Conservation (phyloP, 352 stramenopile species). For the Pythium angustatum region DNA sequence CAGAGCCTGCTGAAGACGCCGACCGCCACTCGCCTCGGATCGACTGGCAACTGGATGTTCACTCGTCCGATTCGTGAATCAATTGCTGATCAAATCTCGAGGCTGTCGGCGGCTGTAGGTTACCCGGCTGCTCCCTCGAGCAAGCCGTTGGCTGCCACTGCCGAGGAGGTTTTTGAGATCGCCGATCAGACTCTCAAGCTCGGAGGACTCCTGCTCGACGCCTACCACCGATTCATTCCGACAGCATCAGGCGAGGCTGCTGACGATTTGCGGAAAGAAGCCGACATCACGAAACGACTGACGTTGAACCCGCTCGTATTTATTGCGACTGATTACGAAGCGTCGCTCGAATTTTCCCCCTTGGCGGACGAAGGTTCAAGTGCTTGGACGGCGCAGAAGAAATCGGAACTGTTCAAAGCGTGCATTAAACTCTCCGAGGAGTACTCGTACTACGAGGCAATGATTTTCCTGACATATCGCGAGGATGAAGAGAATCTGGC, state of each 20-base stretch:
- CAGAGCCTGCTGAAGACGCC: constrained; percentile 59
- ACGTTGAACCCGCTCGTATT: constrained; percentile 75
- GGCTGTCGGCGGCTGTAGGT: constrained; percentile 50
- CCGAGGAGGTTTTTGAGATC: constrained; percentile 67
- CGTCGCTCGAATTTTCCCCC: constrained; percentile 14
- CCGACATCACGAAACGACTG: constrained; percentile 55
- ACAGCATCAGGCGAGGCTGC: constrained; percentile 39
- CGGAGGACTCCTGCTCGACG: constrained; percentile 51
- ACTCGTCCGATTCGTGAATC: constrained; percentile 59
- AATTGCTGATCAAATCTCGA: constrained; percentile 60
- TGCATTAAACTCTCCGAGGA: constrained; percentile 67
- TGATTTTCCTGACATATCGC: constrained; percentile 69
- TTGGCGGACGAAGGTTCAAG: constrained; percentile 20
- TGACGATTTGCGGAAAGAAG: constrained; percentile 64
- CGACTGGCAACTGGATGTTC: constrained; percentile 63
- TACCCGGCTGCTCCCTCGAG: constrained; percentile 39
- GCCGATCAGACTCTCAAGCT: constrained; percentile 62
- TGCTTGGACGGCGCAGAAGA: constrained; percentile 49
- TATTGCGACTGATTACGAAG: constrained; percentile 50
- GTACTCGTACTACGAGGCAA: constrained; percentile 83
- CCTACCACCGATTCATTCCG: constrained; percentile 55
- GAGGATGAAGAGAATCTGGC: constrained; percentile 61
- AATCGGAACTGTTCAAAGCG: constrained; percentile 49
- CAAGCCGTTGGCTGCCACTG: constrained; percentile 46
- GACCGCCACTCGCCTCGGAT: constrained; percentile 26